Conservation (phyloP, 1,284 basidiomycete species). For the Cryptococcus floricola region DNA sequence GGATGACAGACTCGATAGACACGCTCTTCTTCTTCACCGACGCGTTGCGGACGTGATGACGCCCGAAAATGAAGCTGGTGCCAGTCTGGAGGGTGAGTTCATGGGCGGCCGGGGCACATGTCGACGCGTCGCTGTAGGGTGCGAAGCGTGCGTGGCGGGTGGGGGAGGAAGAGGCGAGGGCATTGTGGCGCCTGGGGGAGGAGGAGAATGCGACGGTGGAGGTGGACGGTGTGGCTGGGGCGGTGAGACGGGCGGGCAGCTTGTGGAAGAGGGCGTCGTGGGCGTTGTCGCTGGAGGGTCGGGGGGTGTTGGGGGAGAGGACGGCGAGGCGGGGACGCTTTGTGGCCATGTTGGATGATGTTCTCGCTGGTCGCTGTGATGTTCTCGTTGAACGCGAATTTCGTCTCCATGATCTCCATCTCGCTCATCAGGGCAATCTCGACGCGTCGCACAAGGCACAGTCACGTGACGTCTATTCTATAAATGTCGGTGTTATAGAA, state of each 20-base stretch:
- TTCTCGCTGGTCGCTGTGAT: too few relatives aligned
- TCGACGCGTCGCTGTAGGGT: background rate
- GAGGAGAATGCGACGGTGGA: slow-evolving; percentile 43
- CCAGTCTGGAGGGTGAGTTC: slow-evolving; percentile 17
- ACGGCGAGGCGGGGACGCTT: too few relatives aligned
- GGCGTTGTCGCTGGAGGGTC: too few relatives aligned
- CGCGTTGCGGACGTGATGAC: slow-evolving; percentile 26
- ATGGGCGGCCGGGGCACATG: slow-evolving; percentile 2
- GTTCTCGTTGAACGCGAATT: too few relatives aligned
- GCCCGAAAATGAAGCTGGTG: slow-evolving; percentile 36
- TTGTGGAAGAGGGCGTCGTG: background rate
- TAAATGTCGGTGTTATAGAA: too few relatives aligned
- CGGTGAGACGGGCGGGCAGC: background rate
- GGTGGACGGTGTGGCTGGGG: slow-evolving; percentile 35
- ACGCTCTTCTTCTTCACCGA: background rate
- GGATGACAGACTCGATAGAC: slow-evolving; percentile 9
- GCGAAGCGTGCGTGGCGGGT: background rate
- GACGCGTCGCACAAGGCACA: too few relatives aligned
- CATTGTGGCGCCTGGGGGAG: slow-evolving; percentile 29
- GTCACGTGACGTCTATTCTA: too few relatives aligned
- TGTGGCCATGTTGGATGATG: too few relatives aligned
- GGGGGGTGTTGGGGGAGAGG: too few relatives aligned
- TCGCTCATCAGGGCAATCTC: too few relatives aligned
- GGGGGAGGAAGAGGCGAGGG: slow-evolving; percentile 18
- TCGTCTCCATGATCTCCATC: too few relatives aligned